A percentile compares a stretch with the other conserved stretches of the same genome.
phyloP scores from a whole-genome alignment of 768 basidiomycete species.

The Termitomyces sp. region DNA sequence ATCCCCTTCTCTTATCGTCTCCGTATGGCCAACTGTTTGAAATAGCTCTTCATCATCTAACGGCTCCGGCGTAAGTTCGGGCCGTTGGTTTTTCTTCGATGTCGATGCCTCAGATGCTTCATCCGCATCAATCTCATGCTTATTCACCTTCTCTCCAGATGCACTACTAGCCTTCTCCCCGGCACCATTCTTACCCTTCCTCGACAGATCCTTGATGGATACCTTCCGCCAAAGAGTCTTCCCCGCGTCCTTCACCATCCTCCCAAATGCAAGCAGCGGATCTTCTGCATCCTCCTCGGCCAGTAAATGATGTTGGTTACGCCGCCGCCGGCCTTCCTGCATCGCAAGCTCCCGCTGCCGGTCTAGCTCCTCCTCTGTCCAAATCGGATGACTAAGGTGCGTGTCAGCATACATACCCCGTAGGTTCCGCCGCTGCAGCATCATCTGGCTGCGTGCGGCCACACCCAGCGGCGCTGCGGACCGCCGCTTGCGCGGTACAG shows the following conservation, averaged over 20 bases:
- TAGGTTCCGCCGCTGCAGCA: constrained; percentile 23
- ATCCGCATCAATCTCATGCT: neutral
- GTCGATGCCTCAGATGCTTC: neutral
- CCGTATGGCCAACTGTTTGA: constrained; percentile 20
- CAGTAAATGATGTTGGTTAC: constrained; percentile 9
- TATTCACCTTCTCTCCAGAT: neutral
- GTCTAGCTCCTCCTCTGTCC: constrained; percentile 35
- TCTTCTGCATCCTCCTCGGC: constrained; percentile 32
- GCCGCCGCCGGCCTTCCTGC: constrained; percentile 15
- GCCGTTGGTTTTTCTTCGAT: constrained; percentile 1
- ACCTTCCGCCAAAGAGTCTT: constrained; percentile 47
- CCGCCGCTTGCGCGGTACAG: constrained; percentile 43
- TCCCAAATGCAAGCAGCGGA: constrained; percentile 43
- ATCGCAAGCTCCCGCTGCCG: constrained; percentile 22
- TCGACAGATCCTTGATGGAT: constrained; percentile 29
- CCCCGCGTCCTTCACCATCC: constrained; percentile 46
- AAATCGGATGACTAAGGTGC: constrained; percentile 20
- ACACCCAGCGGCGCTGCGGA: constrained; percentile 49
- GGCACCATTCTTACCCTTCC: constrained; percentile 7
- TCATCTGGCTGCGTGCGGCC: constrained; percentile 40
- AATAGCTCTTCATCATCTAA: constrained; percentile 21
- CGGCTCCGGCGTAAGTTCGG: constrained; percentile 1
- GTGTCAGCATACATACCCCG: constrained; percentile 2
- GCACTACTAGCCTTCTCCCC: constrained; percentile 9
- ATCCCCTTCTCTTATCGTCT: constrained; percentile 22